These are phyloP conservation scores for Trametes hirsuta DNA, from an alignment of 1,284 basidiomycete genomes.

Conservation along the genomic window DNA sequence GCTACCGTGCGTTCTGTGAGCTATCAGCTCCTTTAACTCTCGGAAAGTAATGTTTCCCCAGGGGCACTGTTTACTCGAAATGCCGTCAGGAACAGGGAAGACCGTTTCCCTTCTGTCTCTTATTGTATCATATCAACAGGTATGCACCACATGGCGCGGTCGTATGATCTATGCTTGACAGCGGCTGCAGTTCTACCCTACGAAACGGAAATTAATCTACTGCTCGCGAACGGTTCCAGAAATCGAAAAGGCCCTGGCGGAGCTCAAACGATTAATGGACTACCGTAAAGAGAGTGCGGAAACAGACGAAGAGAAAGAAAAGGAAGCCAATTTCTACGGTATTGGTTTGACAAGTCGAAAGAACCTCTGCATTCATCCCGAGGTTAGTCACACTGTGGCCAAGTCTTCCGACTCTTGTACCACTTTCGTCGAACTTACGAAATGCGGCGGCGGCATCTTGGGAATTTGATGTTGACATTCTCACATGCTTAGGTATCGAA, in stretches of 20 bases:
- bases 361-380: slow-evolving; percentile 96
- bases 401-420: too few relatives aligned
- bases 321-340: slow-evolving; percentile 86
- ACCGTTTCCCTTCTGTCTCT: slow-evolving; percentile 95
- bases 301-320: slow-evolving; percentile 74
- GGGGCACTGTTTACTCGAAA: slow-evolving; percentile 99
- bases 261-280: slow-evolving; percentile 93
- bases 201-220: slow-evolving; percentile 94
- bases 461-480: not conserved
- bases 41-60: slow-evolving; percentile 37
- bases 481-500: slow-evolving; percentile 71
- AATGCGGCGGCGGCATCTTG: not conserved
- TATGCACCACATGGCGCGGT: slow-evolving; percentile 31
- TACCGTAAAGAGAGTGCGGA: slow-evolving; percentile 80
- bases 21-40: too few relatives aligned
- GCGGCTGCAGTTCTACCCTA: slow-evolving; percentile 83
- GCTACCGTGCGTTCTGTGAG: slow-evolving; percentile 59
- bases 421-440: not conserved
- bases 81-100: slow-evolving; percentile 99
- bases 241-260: slow-evolving; percentile 97
- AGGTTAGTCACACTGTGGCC: slow-evolving; percentile 53
- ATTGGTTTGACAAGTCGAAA: slow-evolving; percentile 95
- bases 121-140: slow-evolving; percentile 98
- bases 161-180: not conserved
- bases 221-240: slow-evolving; percentile 99